Evolutionary conservation across 225 moss, liverwort and hornwort genomes (phyloP).

Genomic region (Thuidium tamariscinum): DNA sequence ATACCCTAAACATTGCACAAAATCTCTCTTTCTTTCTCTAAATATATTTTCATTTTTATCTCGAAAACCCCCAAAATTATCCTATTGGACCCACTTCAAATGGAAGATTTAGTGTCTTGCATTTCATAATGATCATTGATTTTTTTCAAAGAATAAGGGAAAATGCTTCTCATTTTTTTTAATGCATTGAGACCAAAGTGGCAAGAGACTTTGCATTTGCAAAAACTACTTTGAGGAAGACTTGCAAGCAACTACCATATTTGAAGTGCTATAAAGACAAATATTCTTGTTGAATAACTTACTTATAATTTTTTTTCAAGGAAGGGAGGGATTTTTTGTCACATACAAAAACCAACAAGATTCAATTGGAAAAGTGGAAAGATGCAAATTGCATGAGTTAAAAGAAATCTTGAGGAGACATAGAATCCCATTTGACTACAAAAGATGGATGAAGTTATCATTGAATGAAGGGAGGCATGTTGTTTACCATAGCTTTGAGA

Average conservation of each 20-base stretch:
- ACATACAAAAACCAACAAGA: neutral
- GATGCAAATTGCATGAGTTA: neutral
- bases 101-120: too few species aligned
- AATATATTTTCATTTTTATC: too few species aligned
- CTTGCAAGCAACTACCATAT: neutral
- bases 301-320: neutral
- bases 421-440: neutral
- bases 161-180: too few species aligned
- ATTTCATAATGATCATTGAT: too few species aligned
- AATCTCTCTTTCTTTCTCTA: too few species aligned
- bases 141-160: too few species aligned
- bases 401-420: neutral
- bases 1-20: too few species aligned
- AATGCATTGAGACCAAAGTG: neutral
- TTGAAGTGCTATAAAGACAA: neutral
- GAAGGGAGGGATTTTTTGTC: too few species aligned
- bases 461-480: neutral
- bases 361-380: neutral
- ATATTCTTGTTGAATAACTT: fast-evolving
- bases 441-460: neutral
- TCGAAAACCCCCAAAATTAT: too few species aligned
- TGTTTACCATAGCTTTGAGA: neutral
- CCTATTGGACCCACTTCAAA: too few species aligned
- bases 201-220: fast-evolving
- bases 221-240: fast-evolving